A percentile compares a stretch with the other conserved stretches of the same genome.
These are phyloP conservation scores for Cystofilobasidium bisporidii DNA, from an alignment of 768 basidiomycete species.

Conservation along the genomic window DNA sequence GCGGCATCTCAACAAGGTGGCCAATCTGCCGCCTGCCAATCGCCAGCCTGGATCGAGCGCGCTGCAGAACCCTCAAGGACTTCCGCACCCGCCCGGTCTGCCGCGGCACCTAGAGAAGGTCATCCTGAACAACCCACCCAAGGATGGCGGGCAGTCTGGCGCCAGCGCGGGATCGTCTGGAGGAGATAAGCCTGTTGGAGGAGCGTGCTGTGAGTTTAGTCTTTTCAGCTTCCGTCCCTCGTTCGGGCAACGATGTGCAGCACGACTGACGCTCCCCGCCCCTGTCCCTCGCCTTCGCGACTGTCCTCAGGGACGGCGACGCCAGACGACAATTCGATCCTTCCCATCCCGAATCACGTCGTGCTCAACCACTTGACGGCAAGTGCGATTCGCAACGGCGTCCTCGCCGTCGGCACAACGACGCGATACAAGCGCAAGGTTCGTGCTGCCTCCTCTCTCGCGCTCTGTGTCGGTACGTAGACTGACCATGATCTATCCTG, in stretches of 20 bases:
- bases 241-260: too few species aligned
- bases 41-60: slow-evolving; percentile 32
- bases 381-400: slow-evolving; percentile 87
- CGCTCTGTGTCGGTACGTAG: slow-evolving; percentile 24
- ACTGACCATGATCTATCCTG: background rate
- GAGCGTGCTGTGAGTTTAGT: slow-evolving; percentile 25
- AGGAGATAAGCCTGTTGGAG: slow-evolving; percentile 5
- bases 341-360: slow-evolving; percentile 87
- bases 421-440: slow-evolving; percentile 88
- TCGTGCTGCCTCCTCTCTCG: slow-evolving; percentile 26
- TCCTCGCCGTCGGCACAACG: slow-evolving; percentile 83
- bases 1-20: slow-evolving; percentile 15
- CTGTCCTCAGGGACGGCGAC: slow-evolving; percentile 32
- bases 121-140: slow-evolving; percentile 57
- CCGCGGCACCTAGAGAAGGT: slow-evolving; percentile 89
- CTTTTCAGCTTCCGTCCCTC: background rate
- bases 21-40: slow-evolving; percentile 20
- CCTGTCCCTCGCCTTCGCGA: background rate
- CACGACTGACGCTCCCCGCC: background rate
- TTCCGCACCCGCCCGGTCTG: slow-evolving; percentile 76
- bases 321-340: slow-evolving; percentile 72
- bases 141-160: slow-evolving; percentile 17
- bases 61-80: slow-evolving; percentile 36
- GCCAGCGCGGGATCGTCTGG: too few species aligned
- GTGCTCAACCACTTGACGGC: slow-evolving; percentile 91